Evolutionary conservation across 192 early-diverging fungal genomes (phyloP).

Genomic region (Entomortierella lignicola): DNA sequence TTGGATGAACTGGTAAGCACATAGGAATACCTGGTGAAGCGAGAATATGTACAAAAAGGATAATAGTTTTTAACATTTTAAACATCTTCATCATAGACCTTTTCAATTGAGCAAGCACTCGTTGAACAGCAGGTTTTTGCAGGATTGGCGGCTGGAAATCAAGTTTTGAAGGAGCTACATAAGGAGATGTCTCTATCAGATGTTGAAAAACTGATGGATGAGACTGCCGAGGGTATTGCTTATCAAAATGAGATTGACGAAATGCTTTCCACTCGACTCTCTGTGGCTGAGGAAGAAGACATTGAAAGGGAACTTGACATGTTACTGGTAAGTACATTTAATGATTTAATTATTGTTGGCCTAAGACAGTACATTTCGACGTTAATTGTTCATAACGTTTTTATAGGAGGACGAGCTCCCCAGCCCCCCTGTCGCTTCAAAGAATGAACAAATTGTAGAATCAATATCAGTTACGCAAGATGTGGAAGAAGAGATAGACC

Average conservation of each 20-base stretch:
- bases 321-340: constrained; percentile 39
- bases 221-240: constrained; percentile 94
- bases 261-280: constrained; percentile 77
- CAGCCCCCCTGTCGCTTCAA: not conserved
- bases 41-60: too few species aligned
- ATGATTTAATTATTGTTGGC: too few species aligned
- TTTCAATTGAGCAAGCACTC: constrained; percentile 90
- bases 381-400: not conserved
- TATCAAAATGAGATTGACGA: constrained; percentile 96
- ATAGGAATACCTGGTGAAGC: not conserved
- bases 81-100: constrained; percentile 56
- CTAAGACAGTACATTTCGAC: too few species aligned
- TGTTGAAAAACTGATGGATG: constrained; percentile 94
- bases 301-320: constrained; percentile 83
- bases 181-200: constrained; percentile 91
- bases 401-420: not conserved
- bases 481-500: not conserved
- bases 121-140: constrained; percentile 92
- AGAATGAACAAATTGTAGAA: not conserved
- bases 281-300: constrained; percentile 88
- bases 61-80: too few species aligned
- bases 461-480: not conserved
- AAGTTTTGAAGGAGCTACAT: constrained; percentile 85
- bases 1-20: constrained; percentile 87
- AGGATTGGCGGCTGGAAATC: constrained; percentile 87